Evolutionary conservation across 2,329 filamentous ascomycete species (phyloP), one percentile per base, ranked within the genome.

Genomic region (Eutypella sp.): DNA sequence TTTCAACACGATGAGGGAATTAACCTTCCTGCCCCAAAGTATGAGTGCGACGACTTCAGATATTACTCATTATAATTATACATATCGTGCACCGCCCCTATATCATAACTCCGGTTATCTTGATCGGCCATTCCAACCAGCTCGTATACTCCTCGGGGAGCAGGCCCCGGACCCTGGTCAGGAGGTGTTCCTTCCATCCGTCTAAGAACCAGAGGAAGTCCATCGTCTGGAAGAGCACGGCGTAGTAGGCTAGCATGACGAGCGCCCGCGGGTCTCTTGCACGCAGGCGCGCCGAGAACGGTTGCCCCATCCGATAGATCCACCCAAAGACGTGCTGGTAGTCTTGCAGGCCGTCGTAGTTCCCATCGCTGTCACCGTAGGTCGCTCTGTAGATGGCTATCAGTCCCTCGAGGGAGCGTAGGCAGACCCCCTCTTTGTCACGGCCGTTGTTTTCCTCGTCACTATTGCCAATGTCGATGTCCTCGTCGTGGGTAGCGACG

Each of bases 271-370:
- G 56, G 16, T 60, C 56, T 23, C 53, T 58, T 10, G 50, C 43
- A 36, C 59, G 55, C 6, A 63, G 52, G 42, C 58, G 57, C 2
- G 50, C 49, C 13, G 59, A 51, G 48, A 56, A 63, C 5, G 52
- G 46, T 38, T 62, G 53, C 24, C 59, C 52, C 45, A 63, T 47
- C 5, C 55, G 53, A 42, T 63, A 63, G 27, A 63, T 45, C 60
- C 60, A 63, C 4, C 53, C 55, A 34, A 63, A 54, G 4, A 61
- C 54, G 39, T 57, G 45, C 24, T 49, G 48, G 33, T 59, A 49
- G 10, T 44, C 43, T 5, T 36, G 40, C 7, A 47, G 47, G 16
- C 56, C 58, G 24, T 48, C 46, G 22, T 54, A 56, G 0, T 33
- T 18, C 9, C 53, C 56, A 16, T 56, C 49, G 8, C 46, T 39